These are phyloP conservation scores for Ambrosiella cleistominuta DNA, from an alignment of 2,329 filamentous ascomycete species.

Conservation along the genomic window DNA sequence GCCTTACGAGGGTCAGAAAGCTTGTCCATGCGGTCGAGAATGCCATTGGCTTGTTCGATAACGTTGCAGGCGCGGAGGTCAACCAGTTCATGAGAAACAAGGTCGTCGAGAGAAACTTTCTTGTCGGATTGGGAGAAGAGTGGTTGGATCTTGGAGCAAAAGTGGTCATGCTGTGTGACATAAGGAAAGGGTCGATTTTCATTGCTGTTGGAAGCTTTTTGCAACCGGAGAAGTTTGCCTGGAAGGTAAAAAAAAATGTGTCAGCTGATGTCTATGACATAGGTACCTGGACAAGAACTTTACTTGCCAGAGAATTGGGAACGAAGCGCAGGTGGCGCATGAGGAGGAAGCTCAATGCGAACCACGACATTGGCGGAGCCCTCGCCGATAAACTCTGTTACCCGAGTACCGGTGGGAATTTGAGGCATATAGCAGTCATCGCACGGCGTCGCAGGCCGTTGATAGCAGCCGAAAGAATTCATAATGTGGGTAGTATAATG, in stretches of 20 bases:
- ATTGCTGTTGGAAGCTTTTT: slow-evolving; percentile 13
- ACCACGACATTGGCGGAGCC: slow-evolving; percentile 67
- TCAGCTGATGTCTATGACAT: neutral
- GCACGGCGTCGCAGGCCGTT: neutral
- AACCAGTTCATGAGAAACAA: slow-evolving; percentile 40
- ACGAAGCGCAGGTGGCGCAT: slow-evolving; percentile 17
- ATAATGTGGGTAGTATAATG: neutral
- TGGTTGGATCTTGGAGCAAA: slow-evolving; percentile 11
- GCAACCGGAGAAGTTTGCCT: slow-evolving; percentile 14
- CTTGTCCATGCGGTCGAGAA: slow-evolving; percentile 32
- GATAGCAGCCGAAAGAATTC: neutral
- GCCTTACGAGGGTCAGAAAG: slow-evolving; percentile 13
- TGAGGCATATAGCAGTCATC: neutral
- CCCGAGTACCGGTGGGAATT: slow-evolving; percentile 11
- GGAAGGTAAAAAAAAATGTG: neutral
- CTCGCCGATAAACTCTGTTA: slow-evolving; percentile 35
- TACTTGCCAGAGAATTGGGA: slow-evolving; percentile 22
- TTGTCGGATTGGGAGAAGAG: slow-evolving; percentile 13
- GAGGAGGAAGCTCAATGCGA: slow-evolving; percentile 30
- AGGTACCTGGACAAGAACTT: neutral
- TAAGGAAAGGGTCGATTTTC: slow-evolving; percentile 13
- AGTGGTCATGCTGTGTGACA: slow-evolving; percentile 13
- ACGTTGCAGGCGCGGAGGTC: slow-evolving; percentile 20
- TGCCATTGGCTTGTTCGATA: slow-evolving; percentile 31
- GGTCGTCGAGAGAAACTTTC: slow-evolving; percentile 29